These are phyloP conservation scores for Pinus tabuliformis DNA, from an alignment of 75 land plant species.

Conservation along the genomic window DNA sequence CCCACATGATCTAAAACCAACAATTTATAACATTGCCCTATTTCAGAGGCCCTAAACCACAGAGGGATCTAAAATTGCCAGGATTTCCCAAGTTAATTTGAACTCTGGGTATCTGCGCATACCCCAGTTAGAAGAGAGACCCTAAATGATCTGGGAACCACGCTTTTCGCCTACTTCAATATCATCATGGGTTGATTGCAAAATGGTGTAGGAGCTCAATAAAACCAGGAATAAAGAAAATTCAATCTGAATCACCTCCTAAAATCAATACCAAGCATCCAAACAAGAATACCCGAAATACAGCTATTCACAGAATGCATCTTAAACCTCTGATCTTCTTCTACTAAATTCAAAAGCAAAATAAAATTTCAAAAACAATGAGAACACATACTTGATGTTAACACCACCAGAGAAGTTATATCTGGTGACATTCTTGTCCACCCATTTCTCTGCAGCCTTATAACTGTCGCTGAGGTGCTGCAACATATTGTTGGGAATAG, in stretches of 20 bases:
- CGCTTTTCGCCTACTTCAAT: not conserved
- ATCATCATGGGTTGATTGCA: not conserved
- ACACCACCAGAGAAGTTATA: slow-evolving; percentile 39
- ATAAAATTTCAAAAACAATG: not conserved
- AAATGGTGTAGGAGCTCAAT: not conserved
- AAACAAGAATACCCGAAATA: not conserved
- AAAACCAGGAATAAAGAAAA: not conserved
- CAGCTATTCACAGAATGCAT: not conserved
- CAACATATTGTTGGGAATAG: slow-evolving; percentile 49
- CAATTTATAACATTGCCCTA: not conserved
- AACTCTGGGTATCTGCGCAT: not conserved
- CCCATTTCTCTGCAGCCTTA: slow-evolving; percentile 35
- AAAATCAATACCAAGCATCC: not conserved
- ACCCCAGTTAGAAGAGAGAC: not conserved
- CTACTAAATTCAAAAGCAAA: not conserved
- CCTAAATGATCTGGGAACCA: not conserved
- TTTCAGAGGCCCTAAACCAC: not conserved
- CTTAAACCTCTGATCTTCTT: not conserved
- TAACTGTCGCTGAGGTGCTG: slow-evolving; percentile 11
- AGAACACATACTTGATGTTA: slow-evolving; percentile 44
- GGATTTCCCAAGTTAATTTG: not conserved
- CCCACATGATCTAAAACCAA: not conserved
- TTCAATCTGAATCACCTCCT: not conserved
- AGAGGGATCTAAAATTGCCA: not conserved
- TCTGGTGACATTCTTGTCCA: slow-evolving; percentile 38